Conservation (phyloP, 441 rosid genomes). For the Eugenia klotzschiana region DNA sequence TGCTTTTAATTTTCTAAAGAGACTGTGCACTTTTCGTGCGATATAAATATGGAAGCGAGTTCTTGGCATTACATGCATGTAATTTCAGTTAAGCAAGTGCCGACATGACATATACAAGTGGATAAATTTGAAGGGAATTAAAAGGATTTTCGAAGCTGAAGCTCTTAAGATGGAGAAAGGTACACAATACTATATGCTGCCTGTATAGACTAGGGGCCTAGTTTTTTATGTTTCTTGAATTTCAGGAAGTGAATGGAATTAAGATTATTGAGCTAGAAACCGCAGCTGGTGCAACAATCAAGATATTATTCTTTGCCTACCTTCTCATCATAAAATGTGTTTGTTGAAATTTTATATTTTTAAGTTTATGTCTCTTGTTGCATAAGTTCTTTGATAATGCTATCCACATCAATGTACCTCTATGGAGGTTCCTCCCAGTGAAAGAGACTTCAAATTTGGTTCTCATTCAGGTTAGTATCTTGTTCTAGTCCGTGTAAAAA, state of each 20-base stretch:
- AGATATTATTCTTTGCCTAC: constrained; percentile 23
- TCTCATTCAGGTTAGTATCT: constrained; percentile 55
- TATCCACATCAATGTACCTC: constrained; percentile 72
- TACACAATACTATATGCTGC: constrained; percentile 8
- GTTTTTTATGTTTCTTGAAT: background rate
- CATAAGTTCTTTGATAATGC: constrained; percentile 58
- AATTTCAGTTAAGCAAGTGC: background rate
- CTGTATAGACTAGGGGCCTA: background rate
- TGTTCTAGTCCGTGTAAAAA: too few relatives aligned
- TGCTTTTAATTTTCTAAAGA: too few relatives aligned
- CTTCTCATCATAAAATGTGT: background rate
- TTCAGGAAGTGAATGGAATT: constrained; percentile 88
- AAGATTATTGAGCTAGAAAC: constrained; percentile 92
- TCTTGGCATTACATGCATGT: background rate
- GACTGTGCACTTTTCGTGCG: too few relatives aligned
- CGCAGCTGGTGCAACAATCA: constrained; percentile 86
- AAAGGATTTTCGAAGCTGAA: constrained; percentile 76
- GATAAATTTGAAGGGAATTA: constrained; percentile 77
- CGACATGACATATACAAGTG: constrained; percentile 39
- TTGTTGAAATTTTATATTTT: background rate
- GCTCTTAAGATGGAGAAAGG: constrained; percentile 94
- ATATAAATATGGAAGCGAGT: background rate
- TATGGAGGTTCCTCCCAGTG: constrained; percentile 79
- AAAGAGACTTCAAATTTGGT: constrained; percentile 70
- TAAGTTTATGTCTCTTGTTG: background rate